phyloP scores from a whole-genome alignment of 2,329 filamentous ascomycete species.

The Lasiodiplodia gonubiensis region DNA sequence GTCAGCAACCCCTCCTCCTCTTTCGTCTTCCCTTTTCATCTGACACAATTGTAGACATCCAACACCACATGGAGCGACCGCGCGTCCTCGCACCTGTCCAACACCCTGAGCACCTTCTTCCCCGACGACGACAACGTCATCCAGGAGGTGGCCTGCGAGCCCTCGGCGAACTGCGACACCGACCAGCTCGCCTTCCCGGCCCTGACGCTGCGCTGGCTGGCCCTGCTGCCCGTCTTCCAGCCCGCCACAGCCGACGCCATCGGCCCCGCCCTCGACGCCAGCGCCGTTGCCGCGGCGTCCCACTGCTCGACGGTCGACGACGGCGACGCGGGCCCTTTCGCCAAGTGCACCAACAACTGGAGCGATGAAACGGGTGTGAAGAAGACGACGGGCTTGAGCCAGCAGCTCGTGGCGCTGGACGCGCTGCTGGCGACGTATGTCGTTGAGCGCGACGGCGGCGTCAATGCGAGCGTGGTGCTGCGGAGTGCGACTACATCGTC shows the following conservation, averaged over 20 bases:
- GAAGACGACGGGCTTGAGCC: constrained; percentile 58
- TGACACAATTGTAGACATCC: constrained; percentile 54
- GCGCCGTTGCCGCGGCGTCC: constrained; percentile 50
- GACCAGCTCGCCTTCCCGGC: constrained; percentile 80
- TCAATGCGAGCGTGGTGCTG: neutral
- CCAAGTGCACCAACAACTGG: constrained; percentile 52
- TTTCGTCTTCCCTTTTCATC: neutral
- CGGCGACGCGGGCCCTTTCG: constrained; percentile 49
- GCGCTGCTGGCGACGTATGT: constrained; percentile 52
- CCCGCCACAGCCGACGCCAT: constrained; percentile 50
- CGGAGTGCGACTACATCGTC: neutral
- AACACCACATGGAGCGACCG: constrained; percentile 58
- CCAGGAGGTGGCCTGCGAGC: constrained; percentile 71
- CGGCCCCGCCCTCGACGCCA: constrained; percentile 46
- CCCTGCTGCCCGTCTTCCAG: constrained; percentile 51
- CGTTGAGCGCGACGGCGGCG: neutral
- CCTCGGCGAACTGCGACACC: constrained; percentile 64
- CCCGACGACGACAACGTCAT: constrained; percentile 59
- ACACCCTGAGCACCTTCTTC: constrained; percentile 59
- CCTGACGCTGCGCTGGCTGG: constrained; percentile 70
- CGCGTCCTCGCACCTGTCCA: constrained; percentile 63
- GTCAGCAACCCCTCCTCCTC: constrained; percentile 38
- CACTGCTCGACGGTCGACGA: constrained; percentile 37
- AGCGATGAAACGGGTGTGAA: constrained; percentile 52
- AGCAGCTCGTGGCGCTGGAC: constrained; percentile 65